Percentiles rank a stretch among this genome's conserved stretches.
These are phyloP conservation scores for Naganishia cerealis DNA, from an alignment of 1,284 basidiomycete genomes.

Conservation along the genomic window DNA sequence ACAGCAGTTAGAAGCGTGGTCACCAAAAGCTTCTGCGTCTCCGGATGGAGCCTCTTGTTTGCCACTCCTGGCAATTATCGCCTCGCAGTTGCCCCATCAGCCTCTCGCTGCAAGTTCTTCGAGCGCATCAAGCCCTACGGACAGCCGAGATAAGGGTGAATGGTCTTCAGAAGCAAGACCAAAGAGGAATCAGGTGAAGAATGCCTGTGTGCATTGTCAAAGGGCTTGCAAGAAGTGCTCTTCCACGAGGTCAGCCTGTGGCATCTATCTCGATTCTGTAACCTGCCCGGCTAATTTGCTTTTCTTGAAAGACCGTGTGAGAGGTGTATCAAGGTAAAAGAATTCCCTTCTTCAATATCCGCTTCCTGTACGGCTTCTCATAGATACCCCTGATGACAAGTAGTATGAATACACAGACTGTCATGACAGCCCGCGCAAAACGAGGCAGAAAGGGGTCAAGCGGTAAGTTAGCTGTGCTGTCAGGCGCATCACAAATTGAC, in stretches of 20 bases:
- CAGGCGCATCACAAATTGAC: not conserved
- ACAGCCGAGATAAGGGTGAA: not conserved
- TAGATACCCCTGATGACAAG: not conserved
- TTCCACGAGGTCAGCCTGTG: slow-evolving; percentile 43
- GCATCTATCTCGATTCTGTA: not conserved
- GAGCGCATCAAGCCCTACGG: not conserved
- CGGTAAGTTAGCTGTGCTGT: slow-evolving; percentile 36
- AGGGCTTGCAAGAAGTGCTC: slow-evolving; percentile 53
- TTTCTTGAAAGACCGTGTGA: slow-evolving; percentile 44
- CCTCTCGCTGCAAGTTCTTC: not conserved
- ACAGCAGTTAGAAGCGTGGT: not conserved
- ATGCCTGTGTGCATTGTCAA: slow-evolving; percentile 51
- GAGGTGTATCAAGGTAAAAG: slow-evolving; percentile 41
- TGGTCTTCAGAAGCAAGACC: slow-evolving; percentile 1
- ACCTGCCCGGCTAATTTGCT: not conserved
- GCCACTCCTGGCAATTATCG: slow-evolving; percentile 14
- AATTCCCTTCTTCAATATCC: not conserved
- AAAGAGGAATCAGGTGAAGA: slow-evolving; percentile 47
- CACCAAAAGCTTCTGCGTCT: not conserved
- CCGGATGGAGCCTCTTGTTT: not conserved
- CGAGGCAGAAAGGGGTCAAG: slow-evolving; percentile 47
- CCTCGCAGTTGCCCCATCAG: slow-evolving; percentile 1
- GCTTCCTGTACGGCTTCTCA: not conserved
- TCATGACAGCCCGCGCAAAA: slow-evolving; percentile 46
- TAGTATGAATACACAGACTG: slow-evolving; percentile 44